A percentile compares a stretch with the other conserved stretches of the same genome.
These are phyloP conservation scores for Antrodiella citrinella DNA, from an alignment of 768 basidiomycete genomes.

Conservation along the genomic window DNA sequence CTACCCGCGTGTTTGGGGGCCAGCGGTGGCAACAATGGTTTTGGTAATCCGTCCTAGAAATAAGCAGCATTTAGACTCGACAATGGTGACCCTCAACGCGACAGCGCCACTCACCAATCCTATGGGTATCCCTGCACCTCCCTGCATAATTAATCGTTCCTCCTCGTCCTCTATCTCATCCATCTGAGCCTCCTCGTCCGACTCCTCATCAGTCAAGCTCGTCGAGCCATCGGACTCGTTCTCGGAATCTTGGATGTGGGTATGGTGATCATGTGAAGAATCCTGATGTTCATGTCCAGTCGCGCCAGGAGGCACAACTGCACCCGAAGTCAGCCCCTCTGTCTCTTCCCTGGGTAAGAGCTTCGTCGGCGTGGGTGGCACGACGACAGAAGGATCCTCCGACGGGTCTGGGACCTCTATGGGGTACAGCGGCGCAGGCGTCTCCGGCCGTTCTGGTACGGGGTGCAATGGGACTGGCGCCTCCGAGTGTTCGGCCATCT, in stretches of 20 bases:
- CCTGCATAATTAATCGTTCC: conserved; percentile 79
- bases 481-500: background rate
- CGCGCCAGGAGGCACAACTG: conserved; percentile 86
- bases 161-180: conserved; percentile 83
- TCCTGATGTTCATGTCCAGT: conserved; percentile 36
- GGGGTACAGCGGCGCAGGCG: conserved; percentile 17
- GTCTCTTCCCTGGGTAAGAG: conserved; percentile 58
- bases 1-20: conserved; percentile 73
- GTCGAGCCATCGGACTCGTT: conserved; percentile 46
- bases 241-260: conserved; percentile 35
- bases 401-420: conserved; percentile 19
- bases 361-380: conserved; percentile 44
- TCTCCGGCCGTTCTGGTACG: conserved; percentile 7
- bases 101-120: conserved; percentile 63
- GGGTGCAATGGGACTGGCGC: background rate
- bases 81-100: conserved; percentile 6
- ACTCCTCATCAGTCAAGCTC: conserved; percentile 56
- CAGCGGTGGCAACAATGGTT: conserved; percentile 83
- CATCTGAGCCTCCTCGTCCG: conserved; percentile 41
- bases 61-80: conserved; percentile 8
- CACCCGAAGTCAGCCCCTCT: conserved; percentile 83
- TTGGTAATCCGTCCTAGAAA: conserved; percentile 72
- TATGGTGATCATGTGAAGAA: background rate
- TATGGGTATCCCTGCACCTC: conserved; percentile 91
- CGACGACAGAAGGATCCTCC: conserved; percentile 30